Evolutionary conservation across 2,329 filamentous ascomycete species (phyloP).

Genomic region (Fusarium stilboides): DNA sequence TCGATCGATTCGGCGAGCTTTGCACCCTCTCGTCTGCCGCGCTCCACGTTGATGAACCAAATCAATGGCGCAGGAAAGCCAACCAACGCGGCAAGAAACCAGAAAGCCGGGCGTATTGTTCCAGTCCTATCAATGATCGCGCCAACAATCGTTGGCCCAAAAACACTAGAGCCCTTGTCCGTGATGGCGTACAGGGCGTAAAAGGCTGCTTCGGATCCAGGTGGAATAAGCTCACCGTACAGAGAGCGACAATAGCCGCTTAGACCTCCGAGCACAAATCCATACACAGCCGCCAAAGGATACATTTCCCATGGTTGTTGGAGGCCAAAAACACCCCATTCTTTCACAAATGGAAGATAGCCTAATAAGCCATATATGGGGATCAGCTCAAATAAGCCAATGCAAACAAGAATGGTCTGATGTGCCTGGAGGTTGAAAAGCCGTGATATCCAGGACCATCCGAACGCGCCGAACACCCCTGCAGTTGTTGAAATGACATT

Average conservation of each 20-base stretch:
- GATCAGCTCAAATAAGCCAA: slow-evolving; percentile 91
- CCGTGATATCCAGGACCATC: slow-evolving; percentile 86
- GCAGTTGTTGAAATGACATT: slow-evolving; percentile 90
- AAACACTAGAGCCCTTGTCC: slow-evolving; percentile 94
- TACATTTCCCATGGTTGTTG: slow-evolving; percentile 99
- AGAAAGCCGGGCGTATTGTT: slow-evolving; percentile 89
- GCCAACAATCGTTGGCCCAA: slow-evolving; percentile 94
- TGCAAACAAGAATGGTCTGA: slow-evolving; percentile 93
- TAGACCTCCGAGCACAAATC: slow-evolving; percentile 92
- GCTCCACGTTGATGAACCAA: slow-evolving; percentile 86
- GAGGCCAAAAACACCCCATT: slow-evolving; percentile 84
- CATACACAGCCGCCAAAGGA: slow-evolving; percentile 89
- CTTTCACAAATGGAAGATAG: slow-evolving; percentile 84
- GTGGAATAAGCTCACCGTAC: slow-evolving; percentile 93
- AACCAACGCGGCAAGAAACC: slow-evolving; percentile 90
- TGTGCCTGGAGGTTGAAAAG: slow-evolving; percentile 79
- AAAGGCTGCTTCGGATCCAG: slow-evolving; percentile 94
- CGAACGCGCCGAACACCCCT: slow-evolving; percentile 89
- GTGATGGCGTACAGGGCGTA: slow-evolving; percentile 98
- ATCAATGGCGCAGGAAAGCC: slow-evolving; percentile 88
- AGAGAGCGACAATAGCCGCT: slow-evolving; percentile 93
- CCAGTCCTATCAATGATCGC: slow-evolving; percentile 89
- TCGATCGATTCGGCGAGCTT: slow-evolving; percentile 74
- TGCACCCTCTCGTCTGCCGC: slow-evolving; percentile 78
- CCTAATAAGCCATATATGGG: slow-evolving; percentile 92